Conservation (phyloP, 352 stramenopile species). For the Thraustochytrium sp. region DNA sequence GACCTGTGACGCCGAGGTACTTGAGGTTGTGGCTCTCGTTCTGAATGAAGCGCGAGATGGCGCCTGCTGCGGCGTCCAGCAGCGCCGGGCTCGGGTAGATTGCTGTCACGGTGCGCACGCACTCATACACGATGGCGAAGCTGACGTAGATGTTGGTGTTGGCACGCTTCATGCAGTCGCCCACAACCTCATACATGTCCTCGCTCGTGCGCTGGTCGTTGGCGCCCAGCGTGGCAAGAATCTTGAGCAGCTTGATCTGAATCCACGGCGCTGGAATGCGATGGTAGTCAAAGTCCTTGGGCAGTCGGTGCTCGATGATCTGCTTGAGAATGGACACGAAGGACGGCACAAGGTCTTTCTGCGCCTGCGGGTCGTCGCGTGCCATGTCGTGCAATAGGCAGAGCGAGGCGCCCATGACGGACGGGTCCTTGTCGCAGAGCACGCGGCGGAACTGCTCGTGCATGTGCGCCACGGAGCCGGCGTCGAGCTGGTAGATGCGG, state of each 20-base stretch:
- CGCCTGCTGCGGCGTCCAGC: conserved; percentile 60
- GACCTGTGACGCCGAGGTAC: conserved; percentile 97
- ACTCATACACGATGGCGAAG: conserved; percentile 99
- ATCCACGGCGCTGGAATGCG: conserved; percentile 98
- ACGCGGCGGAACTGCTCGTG: conserved; percentile 85
- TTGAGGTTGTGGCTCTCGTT: conserved; percentile 92
- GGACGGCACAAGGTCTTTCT: conserved; percentile 97
- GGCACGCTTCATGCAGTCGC: conserved; percentile 94
- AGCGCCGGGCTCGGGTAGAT: conserved; percentile 97
- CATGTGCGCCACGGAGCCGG: conserved; percentile 75
- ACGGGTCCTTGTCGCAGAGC: conserved; percentile 96
- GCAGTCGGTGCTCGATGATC: conserved; percentile 96
- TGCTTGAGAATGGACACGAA: conserved; percentile 99
- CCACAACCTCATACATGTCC: conserved; percentile 99
- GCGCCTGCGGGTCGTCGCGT: conserved; percentile 76
- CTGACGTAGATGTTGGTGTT: conserved; percentile 99
- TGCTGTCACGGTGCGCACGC: conserved; percentile 92
- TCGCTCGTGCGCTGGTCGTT: conserved; percentile 85
- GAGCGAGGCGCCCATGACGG: conserved; percentile 94
- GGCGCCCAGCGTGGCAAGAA: conserved; percentile 90
- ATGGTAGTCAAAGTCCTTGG: conserved; percentile 98
- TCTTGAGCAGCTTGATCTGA: conserved; percentile 94
- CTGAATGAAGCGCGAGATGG: conserved; percentile 88
- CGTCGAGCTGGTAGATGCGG: conserved; percentile 96
- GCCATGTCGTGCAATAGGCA: conserved; percentile 86